phyloP scores from a whole-genome alignment of 129 eudicot species.

The Sambucus nigra region DNA sequence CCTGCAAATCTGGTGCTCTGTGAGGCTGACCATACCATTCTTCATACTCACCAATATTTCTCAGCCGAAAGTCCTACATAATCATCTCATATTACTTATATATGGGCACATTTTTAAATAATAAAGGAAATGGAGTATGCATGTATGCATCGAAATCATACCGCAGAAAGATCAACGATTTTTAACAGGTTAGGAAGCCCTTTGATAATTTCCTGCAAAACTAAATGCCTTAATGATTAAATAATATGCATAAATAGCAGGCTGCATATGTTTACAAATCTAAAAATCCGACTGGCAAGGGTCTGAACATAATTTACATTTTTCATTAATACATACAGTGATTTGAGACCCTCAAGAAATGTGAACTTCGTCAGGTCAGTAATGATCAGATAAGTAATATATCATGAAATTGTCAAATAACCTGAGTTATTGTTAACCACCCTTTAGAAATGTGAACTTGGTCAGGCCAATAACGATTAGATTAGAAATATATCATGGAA shows the following conservation, averaged over 20 bases:
- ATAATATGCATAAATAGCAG: constrained; percentile 1
- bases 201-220: constrained; percentile 79
- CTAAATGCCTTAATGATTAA: background rate
- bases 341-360: too few relatives aligned
- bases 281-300: background rate
- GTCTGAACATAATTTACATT: background rate
- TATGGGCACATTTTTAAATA: background rate
- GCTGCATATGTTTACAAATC: background rate
- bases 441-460: background rate
- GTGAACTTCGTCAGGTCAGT: background rate
- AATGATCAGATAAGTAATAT: constrained; percentile 2
- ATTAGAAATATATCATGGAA: background rate
- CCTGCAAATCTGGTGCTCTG: constrained; percentile 85
- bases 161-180: constrained; percentile 97
- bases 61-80: constrained; percentile 84
- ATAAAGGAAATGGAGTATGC: background rate
- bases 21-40: constrained; percentile 99
- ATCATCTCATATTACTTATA: constrained; percentile 9
- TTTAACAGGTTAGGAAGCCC: constrained; percentile 69
- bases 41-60: constrained; percentile 64
- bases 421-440: too few relatives aligned
- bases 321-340: too few relatives aligned
- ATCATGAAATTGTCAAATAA: constrained; percentile 7
- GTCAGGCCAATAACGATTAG: constrained; percentile 3
- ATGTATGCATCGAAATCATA: constrained; percentile 22